Conservation (phyloP, 305 asterid species). For the Fraxinus baroniana region DNA sequence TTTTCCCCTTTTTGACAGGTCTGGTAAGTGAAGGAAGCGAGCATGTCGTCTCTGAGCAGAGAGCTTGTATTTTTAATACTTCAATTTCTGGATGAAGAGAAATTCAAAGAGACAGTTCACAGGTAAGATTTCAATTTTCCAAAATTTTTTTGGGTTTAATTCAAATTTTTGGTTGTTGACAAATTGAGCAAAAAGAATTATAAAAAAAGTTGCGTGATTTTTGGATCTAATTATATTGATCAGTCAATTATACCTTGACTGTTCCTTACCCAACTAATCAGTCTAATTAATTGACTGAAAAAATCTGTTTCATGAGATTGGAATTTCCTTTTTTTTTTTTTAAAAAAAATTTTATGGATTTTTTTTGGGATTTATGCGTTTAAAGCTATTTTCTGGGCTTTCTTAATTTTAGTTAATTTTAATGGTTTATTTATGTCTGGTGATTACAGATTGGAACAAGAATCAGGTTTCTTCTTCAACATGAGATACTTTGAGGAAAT, state of each 20-base stretch:
- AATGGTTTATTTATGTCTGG: neutral
- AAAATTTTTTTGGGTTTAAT: neutral
- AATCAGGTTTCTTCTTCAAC: slow-evolving; percentile 62
- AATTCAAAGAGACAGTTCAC: slow-evolving; percentile 59
- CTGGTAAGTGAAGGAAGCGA: slow-evolving; percentile 22
- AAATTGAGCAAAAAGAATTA: slow-evolving; percentile 34
- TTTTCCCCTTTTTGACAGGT: slow-evolving; percentile 17
- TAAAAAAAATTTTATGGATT: no score
- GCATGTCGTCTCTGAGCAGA: slow-evolving; percentile 48
- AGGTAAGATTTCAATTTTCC: slow-evolving; percentile 31
- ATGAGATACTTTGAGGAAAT: slow-evolving; percentile 57
- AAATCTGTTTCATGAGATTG: neutral
- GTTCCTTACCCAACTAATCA: neutral
- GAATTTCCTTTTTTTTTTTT: neutral
- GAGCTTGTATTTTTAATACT: slow-evolving; percentile 58
- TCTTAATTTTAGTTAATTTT: slow-evolving; percentile 13
- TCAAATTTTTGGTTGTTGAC: slow-evolving; percentile 44
- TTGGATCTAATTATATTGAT: neutral
- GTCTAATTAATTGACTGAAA: neutral
- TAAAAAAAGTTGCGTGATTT: neutral
- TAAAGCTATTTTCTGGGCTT: slow-evolving; percentile 9
- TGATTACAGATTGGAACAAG: slow-evolving; percentile 57
- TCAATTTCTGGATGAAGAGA: slow-evolving; percentile 62
- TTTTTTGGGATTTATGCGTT: neutral
- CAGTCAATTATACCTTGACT: neutral